Conservation (phyloP, 805 yeast species). For the Naumovozyma baii region DNA sequence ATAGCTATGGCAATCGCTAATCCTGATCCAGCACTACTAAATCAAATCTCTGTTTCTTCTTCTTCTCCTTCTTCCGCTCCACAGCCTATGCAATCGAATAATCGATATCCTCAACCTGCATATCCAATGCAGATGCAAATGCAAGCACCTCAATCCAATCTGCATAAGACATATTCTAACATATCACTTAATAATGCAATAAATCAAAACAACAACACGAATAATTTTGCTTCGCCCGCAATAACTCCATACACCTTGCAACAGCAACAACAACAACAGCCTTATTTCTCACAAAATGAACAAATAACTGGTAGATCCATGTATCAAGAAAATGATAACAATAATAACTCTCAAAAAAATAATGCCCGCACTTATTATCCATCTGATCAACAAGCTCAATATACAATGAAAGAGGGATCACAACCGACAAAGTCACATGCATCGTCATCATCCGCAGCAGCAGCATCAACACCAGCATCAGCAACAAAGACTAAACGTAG, state of each 20-base stretch:
- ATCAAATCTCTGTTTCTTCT: not conserved
- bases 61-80: not conserved
- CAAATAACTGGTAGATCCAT: not conserved
- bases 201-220: no score
- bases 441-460: no score
- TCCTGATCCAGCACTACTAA: constrained; percentile 2
- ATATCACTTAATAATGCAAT: no score
- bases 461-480: no score
- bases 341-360: no score
- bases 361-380: no score
- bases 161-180: no score
- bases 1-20: not conserved
- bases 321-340: no score
- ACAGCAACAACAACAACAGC: no score
- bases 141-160: not conserved
- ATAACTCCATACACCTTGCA: not conserved
- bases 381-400: not conserved
- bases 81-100: no score
- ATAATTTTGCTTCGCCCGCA: not conserved
- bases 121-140: not conserved
- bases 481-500: not conserved
- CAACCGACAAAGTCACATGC: not conserved
- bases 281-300: no score
- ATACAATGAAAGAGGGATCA: not conserved
- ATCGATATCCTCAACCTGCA: not conserved